Evolutionary conservation across 106 monocot genomes (phyloP), one percentile per base, ranked within the genome.

Genomic region (Amphibolis antarctica): DNA sequence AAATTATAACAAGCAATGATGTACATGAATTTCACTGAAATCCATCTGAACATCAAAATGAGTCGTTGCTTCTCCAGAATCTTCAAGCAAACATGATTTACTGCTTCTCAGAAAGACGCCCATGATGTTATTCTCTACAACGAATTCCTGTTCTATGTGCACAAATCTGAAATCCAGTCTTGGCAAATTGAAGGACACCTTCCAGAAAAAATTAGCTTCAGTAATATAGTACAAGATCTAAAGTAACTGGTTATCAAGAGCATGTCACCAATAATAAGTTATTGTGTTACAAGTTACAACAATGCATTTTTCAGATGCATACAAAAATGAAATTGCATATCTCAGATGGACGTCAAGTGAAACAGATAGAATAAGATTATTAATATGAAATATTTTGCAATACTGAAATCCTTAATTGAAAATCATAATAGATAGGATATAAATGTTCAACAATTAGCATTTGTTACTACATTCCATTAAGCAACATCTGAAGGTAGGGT

Each of bases 181-280:
- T 66, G 86, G 82, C 78, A 96, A 80, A 69, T 80, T 84, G 84
- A 96, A 85, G 70, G 81, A 82, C 78, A 96, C 96, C 96, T 96
- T 90, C 82, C 83, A 84, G 71, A 79, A 55, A 84, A 68, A 69
- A 79, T 18, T 31, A 52, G 1, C 26, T 47, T 59, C 10, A 53
- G 56, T 56, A 12, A 13, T 5, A 13, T 56, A 15, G 56, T 27
- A 56, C 2, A 1, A 53, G 44, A 42, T 52, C n/a, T 23, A 29
- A 60, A 30, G 4, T 20, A 49, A 31, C 25, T 27, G 58, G 43
- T 13, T 46, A 26, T 7, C 36, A 10, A 18, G 44, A 44, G 19
- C 7, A 28, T 4, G 19, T 56, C 43, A 19, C 9, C 4, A 15
- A 5, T 49, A 59, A 31, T 26, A 5, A 27, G 17, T 61, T 61